Evolutionary conservation across 805 yeast species (phyloP).

Genomic region (Lachancea meyersii): DNA sequence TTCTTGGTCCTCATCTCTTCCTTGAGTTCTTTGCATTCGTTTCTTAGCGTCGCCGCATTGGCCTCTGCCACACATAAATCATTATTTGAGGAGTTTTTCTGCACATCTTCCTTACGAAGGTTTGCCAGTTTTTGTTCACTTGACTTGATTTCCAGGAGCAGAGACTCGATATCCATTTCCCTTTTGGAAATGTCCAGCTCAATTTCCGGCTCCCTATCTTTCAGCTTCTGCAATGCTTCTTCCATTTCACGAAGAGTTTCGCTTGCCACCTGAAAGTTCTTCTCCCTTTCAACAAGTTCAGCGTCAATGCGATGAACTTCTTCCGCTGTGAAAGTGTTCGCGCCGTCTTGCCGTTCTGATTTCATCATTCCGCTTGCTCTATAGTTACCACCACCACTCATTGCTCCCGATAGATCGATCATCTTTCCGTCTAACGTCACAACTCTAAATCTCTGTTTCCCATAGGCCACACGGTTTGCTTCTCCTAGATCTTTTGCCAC

Average conservation of each 20-base stretch:
- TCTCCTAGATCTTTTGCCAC: constrained; percentile 73
- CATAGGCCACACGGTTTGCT: constrained; percentile 86
- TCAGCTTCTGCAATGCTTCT: constrained; percentile 47
- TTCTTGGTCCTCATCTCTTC: constrained; percentile 48
- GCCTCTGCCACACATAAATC: constrained; percentile 36
- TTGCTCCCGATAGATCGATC: constrained; percentile 88
- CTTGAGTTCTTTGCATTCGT: constrained; percentile 42
- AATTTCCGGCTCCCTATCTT: constrained; percentile 64
- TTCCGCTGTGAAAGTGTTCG: constrained; percentile 41
- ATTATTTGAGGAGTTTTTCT: constrained; percentile 26
- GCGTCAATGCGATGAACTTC: constrained; percentile 50
- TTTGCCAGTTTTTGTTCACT: constrained; percentile 41
- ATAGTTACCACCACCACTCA: constrained; percentile 90
- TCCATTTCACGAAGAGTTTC: constrained; percentile 54
- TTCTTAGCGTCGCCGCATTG: constrained; percentile 32
- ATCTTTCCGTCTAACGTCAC: constrained; percentile 90
- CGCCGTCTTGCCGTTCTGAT: constrained; percentile 29
- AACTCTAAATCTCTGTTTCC: constrained; percentile 72
- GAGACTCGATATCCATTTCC: constrained; percentile 57
- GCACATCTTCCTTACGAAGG: constrained; percentile 18
- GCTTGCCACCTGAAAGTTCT: constrained; percentile 43
- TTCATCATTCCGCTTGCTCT: constrained; percentile 74
- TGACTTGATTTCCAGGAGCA: constrained; percentile 47
- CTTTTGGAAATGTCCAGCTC: constrained; percentile 55
- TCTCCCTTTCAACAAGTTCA: constrained; percentile 50